Conservation (phyloP, 1,284 basidiomycete species). For the Melampsora americana region DNA sequence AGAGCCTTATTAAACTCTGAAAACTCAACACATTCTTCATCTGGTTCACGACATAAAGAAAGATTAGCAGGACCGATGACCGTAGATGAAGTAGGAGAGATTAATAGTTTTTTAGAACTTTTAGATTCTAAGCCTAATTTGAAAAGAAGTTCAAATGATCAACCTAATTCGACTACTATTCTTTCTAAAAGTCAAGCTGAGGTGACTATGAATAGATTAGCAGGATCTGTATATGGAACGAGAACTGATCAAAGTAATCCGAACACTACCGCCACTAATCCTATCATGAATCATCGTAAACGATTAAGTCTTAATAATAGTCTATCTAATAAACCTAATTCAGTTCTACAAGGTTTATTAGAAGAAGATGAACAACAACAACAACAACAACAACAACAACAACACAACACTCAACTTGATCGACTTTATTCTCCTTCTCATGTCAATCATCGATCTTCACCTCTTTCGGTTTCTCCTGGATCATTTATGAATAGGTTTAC, state of each 20-base stretch:
- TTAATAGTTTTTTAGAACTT: constrained; percentile 15
- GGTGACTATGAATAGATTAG: constrained; percentile 26
- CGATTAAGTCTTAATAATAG: background rate
- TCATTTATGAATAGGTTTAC: no score
- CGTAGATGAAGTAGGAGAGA: constrained; percentile 12
- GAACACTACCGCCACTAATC: background rate
- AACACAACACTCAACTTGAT: no score
- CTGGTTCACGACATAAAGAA: background rate
- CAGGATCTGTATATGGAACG: constrained; percentile 3
- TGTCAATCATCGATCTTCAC: no score
- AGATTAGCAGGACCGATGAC: background rate
- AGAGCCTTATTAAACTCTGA: constrained; percentile 5
- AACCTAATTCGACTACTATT: background rate
- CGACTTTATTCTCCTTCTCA: no score
- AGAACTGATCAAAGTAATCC: background rate
- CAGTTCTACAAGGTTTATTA: background rate
- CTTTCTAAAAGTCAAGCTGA: constrained; percentile 4
- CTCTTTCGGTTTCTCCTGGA: no score
- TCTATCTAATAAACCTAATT: background rate
- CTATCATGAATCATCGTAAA: background rate
- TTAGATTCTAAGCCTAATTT: constrained; percentile 17
- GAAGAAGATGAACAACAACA: constrained; percentile 9
- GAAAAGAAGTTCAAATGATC: background rate
- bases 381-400: no score
- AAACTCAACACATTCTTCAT: background rate